Evolutionary conservation across 139 green algal species (phyloP).

Genomic region (Auxenochlorella pyrenoidosa): DNA sequence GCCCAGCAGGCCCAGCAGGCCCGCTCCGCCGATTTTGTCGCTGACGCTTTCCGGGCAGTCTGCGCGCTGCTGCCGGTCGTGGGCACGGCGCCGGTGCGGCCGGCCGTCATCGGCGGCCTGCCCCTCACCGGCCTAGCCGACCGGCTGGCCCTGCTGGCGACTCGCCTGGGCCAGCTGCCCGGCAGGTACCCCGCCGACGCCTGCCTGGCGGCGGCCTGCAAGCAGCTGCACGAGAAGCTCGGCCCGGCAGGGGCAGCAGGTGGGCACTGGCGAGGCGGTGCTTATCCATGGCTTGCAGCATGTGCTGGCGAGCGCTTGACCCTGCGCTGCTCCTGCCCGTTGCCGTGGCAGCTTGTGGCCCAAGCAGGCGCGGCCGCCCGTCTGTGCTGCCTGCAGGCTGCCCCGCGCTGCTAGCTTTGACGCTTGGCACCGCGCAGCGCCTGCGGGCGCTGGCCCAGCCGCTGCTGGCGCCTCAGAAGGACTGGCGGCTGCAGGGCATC

Average conservation of each 20-base stretch:
- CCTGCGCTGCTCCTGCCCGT: not conserved
- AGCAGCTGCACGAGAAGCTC: not conserved
- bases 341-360: not conserved
- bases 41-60: not conserved
- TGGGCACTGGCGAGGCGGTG: not conserved
- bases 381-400: not conserved
- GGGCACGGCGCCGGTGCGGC: not conserved
- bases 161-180: not conserved
- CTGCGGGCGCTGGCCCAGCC: not conserved
- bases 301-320: too few relatives aligned
- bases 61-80: not conserved
- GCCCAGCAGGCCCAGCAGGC: not conserved
- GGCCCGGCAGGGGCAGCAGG: not conserved
- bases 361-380: not conserved
- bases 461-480: not conserved
- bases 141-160: not conserved
- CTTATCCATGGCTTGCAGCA: not conserved
- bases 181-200: not conserved
- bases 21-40: not conserved
- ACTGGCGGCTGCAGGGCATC: not conserved
- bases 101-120: not conserved
- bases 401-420: constrained; percentile 1
- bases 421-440: not conserved
- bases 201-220: not conserved
- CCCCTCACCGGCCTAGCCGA: not conserved